These are phyloP conservation scores for Miscanthus sacchariflorus DNA, from an alignment of 202 grass and related monocot species.

Conservation along the genomic window DNA sequence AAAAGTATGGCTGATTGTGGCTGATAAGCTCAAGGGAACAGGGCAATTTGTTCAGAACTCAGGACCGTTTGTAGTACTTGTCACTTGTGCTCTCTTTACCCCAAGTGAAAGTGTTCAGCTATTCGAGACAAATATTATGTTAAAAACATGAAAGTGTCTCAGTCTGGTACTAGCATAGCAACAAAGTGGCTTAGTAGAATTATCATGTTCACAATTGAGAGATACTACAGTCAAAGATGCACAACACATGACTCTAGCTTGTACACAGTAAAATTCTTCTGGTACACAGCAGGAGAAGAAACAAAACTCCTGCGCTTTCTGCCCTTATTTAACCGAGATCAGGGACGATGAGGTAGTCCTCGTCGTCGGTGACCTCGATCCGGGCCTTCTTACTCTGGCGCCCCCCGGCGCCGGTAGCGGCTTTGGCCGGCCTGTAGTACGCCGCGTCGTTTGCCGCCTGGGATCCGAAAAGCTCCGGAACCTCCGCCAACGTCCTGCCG, in stretches of 20 bases:
- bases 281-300: conserved; percentile 6
- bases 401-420: conserved; percentile 22
- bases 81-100: background rate
- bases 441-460: conserved; percentile 30
- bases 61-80: background rate
- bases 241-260: conserved; percentile 28
- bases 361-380: conserved; percentile 68
- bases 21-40: too few species aligned
- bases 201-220: conserved; percentile 27
- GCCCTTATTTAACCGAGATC: conserved; percentile 64
- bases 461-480: conserved; percentile 67
- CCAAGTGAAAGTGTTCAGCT: background rate
- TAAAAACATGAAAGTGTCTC: background rate
- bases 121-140: background rate
- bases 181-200: background rate
- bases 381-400: conserved; percentile 79
- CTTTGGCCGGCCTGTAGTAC: conserved; percentile 60
- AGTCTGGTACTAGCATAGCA: background rate
- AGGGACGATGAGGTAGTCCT: conserved; percentile 78
- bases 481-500: conserved; percentile 48
- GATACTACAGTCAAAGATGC: conserved; percentile 36
- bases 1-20: too few species aligned
- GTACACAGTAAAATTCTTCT: conserved; percentile 27
- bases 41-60: background rate
- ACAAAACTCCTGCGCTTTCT: background rate